Evolutionary conservation across 1,284 basidiomycete genomes (phyloP).

Genomic region (Lignosus rhinocerotis): DNA sequence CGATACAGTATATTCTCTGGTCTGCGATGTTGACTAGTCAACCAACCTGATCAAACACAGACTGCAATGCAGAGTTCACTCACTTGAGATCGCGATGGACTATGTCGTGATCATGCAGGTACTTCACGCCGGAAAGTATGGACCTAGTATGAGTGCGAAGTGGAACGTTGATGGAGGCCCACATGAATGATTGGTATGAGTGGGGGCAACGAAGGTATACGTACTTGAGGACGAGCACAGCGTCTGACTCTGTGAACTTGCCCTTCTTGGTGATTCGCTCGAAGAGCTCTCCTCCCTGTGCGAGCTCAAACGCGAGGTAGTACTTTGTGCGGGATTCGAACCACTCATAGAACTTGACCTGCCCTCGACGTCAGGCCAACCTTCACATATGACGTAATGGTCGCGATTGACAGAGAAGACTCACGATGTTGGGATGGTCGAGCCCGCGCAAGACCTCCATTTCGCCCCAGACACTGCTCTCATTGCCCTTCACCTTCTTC

Average conservation of each 20-base stretch:
- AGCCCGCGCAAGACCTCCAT: slow-evolving; percentile 88
- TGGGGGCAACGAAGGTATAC: slow-evolving; percentile 26
- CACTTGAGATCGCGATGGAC: slow-evolving; percentile 92
- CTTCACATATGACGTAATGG: slow-evolving; percentile 1
- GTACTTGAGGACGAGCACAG: slow-evolving; percentile 69
- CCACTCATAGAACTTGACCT: slow-evolving; percentile 93
- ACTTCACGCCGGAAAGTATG: slow-evolving; percentile 77
- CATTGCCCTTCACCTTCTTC: slow-evolving; percentile 90
- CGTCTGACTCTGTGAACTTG: slow-evolving; percentile 90
- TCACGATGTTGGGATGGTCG: slow-evolving; percentile 86
- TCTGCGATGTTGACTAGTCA: slow-evolving; percentile 37
- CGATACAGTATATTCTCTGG: slow-evolving; percentile 96
- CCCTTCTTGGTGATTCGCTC: slow-evolving; percentile 80
- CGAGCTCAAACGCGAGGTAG: slow-evolving; percentile 90
- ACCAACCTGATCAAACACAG: neutral
- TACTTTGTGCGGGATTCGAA: slow-evolving; percentile 92
- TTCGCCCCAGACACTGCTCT: slow-evolving; percentile 83
- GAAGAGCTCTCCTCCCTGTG: slow-evolving; percentile 88
- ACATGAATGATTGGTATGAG: neutral
- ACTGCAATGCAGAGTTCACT: slow-evolving; percentile 23
- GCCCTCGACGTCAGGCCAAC: slow-evolving; percentile 8
- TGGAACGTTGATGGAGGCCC: neutral
- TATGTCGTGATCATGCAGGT: slow-evolving; percentile 85
- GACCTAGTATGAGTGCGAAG: slow-evolving; percentile 44
- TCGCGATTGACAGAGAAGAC: slow-evolving; percentile 32